Conservation (phyloP, 169 alveolate genomes). For the Babesia ovata region DNA sequence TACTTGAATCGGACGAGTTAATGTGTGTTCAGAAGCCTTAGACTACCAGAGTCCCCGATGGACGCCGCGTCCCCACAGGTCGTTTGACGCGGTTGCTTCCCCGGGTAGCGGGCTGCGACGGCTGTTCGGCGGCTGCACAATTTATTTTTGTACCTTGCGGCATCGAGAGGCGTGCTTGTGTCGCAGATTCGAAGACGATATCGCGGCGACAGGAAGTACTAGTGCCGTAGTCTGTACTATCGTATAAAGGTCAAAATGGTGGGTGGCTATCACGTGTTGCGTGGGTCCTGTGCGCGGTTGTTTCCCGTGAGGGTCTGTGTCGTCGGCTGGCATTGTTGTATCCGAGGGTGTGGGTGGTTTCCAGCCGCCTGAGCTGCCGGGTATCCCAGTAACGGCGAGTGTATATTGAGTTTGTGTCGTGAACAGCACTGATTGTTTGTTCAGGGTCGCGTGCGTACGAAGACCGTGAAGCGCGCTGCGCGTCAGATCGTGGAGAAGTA, state of each 20-base stretch:
- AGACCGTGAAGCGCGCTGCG: constrained; percentile 99
- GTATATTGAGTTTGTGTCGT: neutral
- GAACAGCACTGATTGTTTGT: neutral
- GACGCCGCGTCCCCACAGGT: constrained; percentile 27
- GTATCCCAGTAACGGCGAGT: neutral
- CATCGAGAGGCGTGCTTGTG: neutral
- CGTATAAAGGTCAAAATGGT: constrained; percentile 4
- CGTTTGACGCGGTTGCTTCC: neutral
- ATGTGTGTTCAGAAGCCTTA: neutral
- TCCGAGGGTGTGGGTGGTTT: neutral
- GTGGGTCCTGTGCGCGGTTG: neutral
- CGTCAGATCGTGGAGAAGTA: constrained; percentile 98
- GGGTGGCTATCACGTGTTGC: neutral
- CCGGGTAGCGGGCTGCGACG: neutral
- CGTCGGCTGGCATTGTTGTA: neutral
- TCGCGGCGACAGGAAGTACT: neutral
- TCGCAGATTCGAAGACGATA: neutral
- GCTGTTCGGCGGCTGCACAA: neutral
- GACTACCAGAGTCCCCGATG: neutral
- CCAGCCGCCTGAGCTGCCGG: neutral
- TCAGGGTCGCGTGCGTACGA: constrained; percentile 99
- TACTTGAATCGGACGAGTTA: no score
- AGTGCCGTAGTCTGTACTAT: neutral
- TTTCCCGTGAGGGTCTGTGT: neutral
- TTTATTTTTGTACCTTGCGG: neutral